Evolutionary conservation across 441 rosid genomes (phyloP).

Genomic region (Francoa sonchifolia): DNA sequence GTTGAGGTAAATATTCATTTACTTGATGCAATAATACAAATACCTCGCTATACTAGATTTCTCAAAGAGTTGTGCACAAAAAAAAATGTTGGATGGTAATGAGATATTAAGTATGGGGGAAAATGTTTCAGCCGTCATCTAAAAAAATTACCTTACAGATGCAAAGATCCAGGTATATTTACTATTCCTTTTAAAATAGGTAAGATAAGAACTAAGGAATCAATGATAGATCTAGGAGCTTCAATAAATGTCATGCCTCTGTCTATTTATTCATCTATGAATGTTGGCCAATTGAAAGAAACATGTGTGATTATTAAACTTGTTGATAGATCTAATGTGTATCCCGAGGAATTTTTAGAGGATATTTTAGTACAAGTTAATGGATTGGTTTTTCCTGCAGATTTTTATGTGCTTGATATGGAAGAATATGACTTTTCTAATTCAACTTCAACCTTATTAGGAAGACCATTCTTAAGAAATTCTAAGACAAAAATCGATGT

Average conservation of each 20-base stretch:
- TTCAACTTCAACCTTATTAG: neutral
- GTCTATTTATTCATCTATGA: neutral
- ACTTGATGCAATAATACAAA: neutral
- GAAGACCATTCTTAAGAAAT: neutral
- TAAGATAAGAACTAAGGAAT: neutral
- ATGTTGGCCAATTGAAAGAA: neutral
- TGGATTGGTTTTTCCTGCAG: constrained; percentile 3
- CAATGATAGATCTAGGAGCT: no score
- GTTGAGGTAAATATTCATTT: neutral
- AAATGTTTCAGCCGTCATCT: neutral
- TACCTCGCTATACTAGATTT: neutral
- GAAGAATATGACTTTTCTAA: no score
- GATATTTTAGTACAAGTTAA: neutral
- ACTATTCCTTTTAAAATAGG: neutral
- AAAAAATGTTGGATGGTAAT: neutral
- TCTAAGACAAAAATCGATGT: neutral
- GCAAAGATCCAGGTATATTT: constrained; percentile 1
- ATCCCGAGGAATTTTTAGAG: neutral
- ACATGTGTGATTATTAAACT: neutral
- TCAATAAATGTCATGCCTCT: no score
- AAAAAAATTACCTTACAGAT: neutral
- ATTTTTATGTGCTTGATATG: constrained; percentile 9
- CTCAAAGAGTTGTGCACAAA: neutral
- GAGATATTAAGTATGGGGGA: neutral
- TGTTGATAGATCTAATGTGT: no score